Evolutionary conservation across 805 yeast species (phyloP).

Genomic region (Tetrapisispora iriomotensis): DNA sequence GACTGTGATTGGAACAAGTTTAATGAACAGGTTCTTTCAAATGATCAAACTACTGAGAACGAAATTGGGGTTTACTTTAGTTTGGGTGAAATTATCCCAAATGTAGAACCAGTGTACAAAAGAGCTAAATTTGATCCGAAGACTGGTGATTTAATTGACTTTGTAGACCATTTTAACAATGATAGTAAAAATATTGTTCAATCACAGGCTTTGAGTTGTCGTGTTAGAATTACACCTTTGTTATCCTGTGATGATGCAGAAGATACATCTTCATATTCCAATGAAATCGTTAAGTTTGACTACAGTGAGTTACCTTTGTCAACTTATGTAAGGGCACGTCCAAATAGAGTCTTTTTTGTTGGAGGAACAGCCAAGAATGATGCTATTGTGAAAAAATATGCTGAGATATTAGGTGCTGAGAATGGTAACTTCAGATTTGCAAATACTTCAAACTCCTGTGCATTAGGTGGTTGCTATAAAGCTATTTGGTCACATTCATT

Average conservation of each 20-base stretch:
- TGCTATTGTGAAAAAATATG: conserved; percentile 58
- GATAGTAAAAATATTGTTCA: conserved; percentile 77
- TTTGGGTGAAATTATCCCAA: conserved; percentile 84
- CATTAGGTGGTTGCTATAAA: conserved; percentile 81
- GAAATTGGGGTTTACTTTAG: conserved; percentile 78
- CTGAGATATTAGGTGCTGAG: conserved; percentile 52
- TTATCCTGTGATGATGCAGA: conserved; percentile 34
- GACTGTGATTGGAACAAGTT: conserved; percentile 50
- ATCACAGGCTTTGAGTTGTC: conserved; percentile 77
- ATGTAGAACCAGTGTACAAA: conserved; percentile 53
- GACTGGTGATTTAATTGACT: conserved; percentile 21
- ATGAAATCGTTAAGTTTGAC: conserved; percentile 27
- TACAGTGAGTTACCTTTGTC: conserved; percentile 20
- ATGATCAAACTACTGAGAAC: conserved; percentile 32
- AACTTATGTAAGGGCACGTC: conserved; percentile 34
- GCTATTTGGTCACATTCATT: conserved; percentile 59
- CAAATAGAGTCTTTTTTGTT: conserved; percentile 66
- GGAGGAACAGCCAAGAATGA: conserved; percentile 79
- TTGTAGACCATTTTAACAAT: conserved; percentile 35
- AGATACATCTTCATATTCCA: background rate
- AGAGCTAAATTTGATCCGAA: conserved; percentile 36
- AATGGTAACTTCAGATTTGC: conserved; percentile 55
- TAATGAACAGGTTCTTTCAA: conserved; percentile 34
- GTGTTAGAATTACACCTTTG: conserved; percentile 72
- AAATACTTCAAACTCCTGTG: conserved; percentile 83